Percentiles rank a stretch among this genome's conserved stretches.
Conservation (phyloP, 106 monocot species). For the Chionographis japonica region DNA sequence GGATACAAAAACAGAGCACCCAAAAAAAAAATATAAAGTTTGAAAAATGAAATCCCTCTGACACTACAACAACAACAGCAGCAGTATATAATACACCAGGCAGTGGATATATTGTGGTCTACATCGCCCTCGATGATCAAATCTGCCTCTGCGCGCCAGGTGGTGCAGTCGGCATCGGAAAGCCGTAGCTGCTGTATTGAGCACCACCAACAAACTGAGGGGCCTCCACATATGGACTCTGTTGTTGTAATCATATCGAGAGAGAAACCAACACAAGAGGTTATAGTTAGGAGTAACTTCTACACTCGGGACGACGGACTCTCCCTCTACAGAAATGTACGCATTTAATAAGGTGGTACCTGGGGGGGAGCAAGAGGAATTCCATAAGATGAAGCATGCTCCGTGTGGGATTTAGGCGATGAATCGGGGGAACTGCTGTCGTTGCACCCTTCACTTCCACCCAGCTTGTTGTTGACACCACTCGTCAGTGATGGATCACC, state of each 20-base stretch:
- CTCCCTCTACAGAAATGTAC: no score
- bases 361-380: conserved; percentile 20
- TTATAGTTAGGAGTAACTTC: no score
- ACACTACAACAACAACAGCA: no score
- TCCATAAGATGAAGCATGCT: conserved; percentile 18
- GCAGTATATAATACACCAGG: background rate
- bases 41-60: no score
- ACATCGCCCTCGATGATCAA: conserved; percentile 10
- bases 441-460: conserved; percentile 27
- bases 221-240: conserved; percentile 87
- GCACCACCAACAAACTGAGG: conserved; percentile 42
- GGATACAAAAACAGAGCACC: background rate
- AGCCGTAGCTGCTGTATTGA: conserved; percentile 23
- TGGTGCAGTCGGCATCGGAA: conserved; percentile 72
- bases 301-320: no score
- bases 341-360: conserved; percentile 19
- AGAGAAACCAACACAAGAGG: no score
- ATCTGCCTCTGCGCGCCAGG: conserved; percentile 56
- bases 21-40: no score
- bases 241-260: background rate
- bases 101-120: background rate
- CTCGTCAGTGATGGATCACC: conserved; percentile 25
- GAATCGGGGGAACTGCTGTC: conserved; percentile 60
- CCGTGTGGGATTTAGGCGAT: conserved; percentile 45
- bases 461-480: conserved; percentile 30